Base-by-base conservation (phyloP, 2,329 filamentous ascomycete species). In the Aureobasidium namibiae region DNA sequence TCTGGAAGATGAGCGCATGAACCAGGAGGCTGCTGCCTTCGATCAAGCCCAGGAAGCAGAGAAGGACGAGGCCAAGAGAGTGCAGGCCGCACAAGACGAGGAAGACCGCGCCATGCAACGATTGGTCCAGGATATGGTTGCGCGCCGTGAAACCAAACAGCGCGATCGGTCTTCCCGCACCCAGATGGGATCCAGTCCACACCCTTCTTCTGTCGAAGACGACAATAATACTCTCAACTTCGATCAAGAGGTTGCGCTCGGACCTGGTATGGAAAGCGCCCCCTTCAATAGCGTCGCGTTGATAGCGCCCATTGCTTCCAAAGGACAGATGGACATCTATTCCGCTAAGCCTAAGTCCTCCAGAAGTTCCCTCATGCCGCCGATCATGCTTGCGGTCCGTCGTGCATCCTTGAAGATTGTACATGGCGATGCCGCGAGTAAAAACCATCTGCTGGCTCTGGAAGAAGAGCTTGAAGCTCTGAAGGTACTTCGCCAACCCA, bases 1-100 rank as follows among this genome's bases (percentile, higher is more conserved):
- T 33, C 78, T 97, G 7, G 90, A 95, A 67, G 90, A 95, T 67
- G 92, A 97, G 72, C 84, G 92, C 39, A 90, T 88, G 29, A 85
- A 85, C 14, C 90, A 95, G 63, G 89, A 95, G 73, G 87, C 87
- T 23, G 83, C 82, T 24, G 78, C 89, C 29, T 83, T 83, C 46
- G 79, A 80, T 67, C 74, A 83, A 54, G 87, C 79, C 0, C 74
- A 74, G 60, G 67, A 73, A 53, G 72, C 75, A 8, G 71, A 78
- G 59, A 68, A 75, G 58, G 70, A 74, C 33, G 67, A 74, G 9
- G 68, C 69, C 50, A 74, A 72, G 24, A 67, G 67, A 59, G 72
- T 72, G 49, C 67, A 67, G 18, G 72, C 76, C 48, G 72, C 60
- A 2, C 67, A 75, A 57, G 74, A 77, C 60, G 86, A 92, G 68